Evolutionary conservation across 768 basidiomycete genomes (phyloP), one percentile per base, ranked within the genome.

Genomic region (Agrocybe chaxingu): DNA sequence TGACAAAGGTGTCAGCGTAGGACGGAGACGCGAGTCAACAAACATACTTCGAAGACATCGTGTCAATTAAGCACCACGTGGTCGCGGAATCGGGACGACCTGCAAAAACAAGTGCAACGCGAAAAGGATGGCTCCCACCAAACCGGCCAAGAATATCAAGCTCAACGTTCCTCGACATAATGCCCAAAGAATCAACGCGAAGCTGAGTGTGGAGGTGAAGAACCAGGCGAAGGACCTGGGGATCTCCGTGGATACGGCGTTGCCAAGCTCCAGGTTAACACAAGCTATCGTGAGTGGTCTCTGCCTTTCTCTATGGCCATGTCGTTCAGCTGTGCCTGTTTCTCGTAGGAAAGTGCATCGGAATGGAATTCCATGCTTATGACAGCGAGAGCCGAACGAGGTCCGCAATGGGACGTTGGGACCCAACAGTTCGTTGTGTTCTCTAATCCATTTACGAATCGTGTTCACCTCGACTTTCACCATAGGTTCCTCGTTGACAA

Each of bases 351-450:
- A 64, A 83, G 81, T 60, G 87, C 90, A 8, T 89, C 87, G 8
- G 87, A 90, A 56, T 92, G 90, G 90, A 92, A 92, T 57, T 91
- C 89, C 0, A 58, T 90, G 47, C 73, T 92, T 41, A 78, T 82
- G 52, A 85, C 84, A 24, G 90, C 90, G 3, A 79, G 90, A 34
- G 90, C 89, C 7, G 82, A 87, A 51, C 75, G 90, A 52, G 90
- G 90, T 0, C 90, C 90, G 3, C 89, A 91, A 59, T 92, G 89
- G 89, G 90, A 92, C 63, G 74, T 91, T 35, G 87, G 87, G 12
- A 90, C 90, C 10, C 89, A 92, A 64, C 84, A 87, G 90, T 92
- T 57, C 57, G 87, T 76, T n/a, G 11, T 30, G 19, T 42, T 52
- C 11, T 4, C 13, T 41, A 33, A 29, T 42, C 10, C 2, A 8